Conservation (phyloP, 2,329 filamentous ascomycete species). For the Hypoxylon sp. region DNA sequence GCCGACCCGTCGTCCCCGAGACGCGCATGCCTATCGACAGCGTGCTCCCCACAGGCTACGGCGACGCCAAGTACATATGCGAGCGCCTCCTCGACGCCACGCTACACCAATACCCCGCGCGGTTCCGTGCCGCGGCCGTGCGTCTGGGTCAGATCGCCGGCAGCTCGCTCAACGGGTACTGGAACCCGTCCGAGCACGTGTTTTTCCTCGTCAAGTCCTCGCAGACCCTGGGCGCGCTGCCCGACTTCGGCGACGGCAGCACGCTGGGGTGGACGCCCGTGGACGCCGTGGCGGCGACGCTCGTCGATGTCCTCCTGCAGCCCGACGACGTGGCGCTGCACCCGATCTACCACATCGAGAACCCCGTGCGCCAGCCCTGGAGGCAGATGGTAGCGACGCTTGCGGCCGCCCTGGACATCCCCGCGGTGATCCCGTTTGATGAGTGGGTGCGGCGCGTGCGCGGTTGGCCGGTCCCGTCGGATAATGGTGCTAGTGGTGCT, state of each 20-base stretch:
- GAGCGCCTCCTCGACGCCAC: slow-evolving; percentile 63
- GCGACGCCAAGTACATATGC: slow-evolving; percentile 63
- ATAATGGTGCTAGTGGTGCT: slow-evolving; percentile 21
- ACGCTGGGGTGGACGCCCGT: slow-evolving; percentile 62
- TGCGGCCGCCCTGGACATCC: background rate
- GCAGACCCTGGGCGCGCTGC: slow-evolving; percentile 57
- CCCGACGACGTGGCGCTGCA: background rate
- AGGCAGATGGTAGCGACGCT: background rate
- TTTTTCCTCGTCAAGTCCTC: slow-evolving; percentile 62
- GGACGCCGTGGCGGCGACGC: slow-evolving; percentile 47
- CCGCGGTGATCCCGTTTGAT: slow-evolving; percentile 14
- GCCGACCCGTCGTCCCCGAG: slow-evolving; percentile 56
- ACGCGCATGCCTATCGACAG: slow-evolving; percentile 52
- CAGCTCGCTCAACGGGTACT: slow-evolving; percentile 60
- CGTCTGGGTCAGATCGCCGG: slow-evolving; percentile 66
- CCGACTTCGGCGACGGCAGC: slow-evolving; percentile 54
- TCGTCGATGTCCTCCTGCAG: slow-evolving; percentile 44
- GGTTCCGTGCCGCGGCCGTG: slow-evolving; percentile 57
- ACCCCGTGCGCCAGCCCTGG: slow-evolving; percentile 3
- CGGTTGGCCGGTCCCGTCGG: background rate
- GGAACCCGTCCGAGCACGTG: slow-evolving; percentile 66
- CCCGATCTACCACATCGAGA: slow-evolving; percentile 1
- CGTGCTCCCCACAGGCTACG: slow-evolving; percentile 61
- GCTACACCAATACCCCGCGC: slow-evolving; percentile 54
- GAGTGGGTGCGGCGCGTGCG: slow-evolving; percentile 46